Evolutionary conservation across 2,329 filamentous ascomycete species (phyloP).

Genomic region (Cercospora sp.): DNA sequence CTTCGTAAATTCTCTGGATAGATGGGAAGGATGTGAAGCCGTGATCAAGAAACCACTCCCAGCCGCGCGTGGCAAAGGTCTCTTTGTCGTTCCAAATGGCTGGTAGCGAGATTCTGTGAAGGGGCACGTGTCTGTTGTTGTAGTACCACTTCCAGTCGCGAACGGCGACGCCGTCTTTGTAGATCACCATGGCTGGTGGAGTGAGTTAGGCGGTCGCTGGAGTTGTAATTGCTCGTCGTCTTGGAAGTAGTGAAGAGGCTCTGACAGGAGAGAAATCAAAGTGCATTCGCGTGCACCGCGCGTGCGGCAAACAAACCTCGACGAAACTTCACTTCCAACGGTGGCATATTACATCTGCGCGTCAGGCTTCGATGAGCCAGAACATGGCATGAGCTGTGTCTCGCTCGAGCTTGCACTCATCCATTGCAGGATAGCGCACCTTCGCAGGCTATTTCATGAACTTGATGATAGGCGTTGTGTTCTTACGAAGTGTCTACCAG

Average conservation of each 20-base stretch:
- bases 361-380: no score
- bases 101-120: neutral
- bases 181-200: neutral
- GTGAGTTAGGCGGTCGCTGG: neutral
- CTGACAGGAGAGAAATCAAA: no score
- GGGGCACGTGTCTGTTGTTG: neutral
- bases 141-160: neutral
- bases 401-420: no score
- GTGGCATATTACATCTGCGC: no score
- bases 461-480: no score
- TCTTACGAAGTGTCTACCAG: slow-evolving; percentile 2
- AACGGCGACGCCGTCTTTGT: neutral
- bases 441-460: no score
- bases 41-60: neutral
- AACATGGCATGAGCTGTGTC: no score
- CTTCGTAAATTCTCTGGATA: neutral
- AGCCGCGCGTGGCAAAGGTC: neutral
- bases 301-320: neutral
- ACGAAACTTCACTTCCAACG: neutral
- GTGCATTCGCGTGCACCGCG: neutral
- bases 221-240: no score
- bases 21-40: neutral
- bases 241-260: no score
- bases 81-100: neutral
- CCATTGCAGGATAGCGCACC: no score